Evolutionary conservation across 2,329 filamentous ascomycete genomes (phyloP).

Genomic region (Ophiocordyceps robertsii): DNA sequence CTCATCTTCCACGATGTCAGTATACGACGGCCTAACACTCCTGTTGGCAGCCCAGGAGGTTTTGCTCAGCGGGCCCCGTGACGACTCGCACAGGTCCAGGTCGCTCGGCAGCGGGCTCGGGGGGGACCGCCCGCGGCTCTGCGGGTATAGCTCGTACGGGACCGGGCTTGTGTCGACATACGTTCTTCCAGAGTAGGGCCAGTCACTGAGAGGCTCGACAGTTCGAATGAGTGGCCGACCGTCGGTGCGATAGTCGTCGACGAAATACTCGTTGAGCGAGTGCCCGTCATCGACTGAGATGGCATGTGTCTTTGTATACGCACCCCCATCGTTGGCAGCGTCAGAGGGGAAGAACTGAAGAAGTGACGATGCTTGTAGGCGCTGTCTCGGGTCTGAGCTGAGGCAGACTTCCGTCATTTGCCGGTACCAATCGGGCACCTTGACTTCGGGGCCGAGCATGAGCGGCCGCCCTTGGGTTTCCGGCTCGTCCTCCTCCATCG

Average conservation of each 20-base stretch:
- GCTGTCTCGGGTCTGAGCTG: slow-evolving; percentile 55
- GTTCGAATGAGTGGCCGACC: slow-evolving; percentile 23
- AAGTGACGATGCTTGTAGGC: slow-evolving; percentile 61
- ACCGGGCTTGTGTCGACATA: slow-evolving; percentile 21
- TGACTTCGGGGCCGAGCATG: slow-evolving; percentile 38
- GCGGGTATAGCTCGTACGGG: slow-evolving; percentile 29
- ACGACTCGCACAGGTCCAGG: slow-evolving; percentile 20
- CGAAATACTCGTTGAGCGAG: slow-evolving; percentile 23
- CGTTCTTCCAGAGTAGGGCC: slow-evolving; percentile 26
- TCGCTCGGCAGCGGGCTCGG: slow-evolving; percentile 35
- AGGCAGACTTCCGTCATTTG: slow-evolving; percentile 66
- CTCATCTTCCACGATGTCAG: slow-evolving; percentile 16
- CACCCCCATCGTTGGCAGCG: slow-evolving; percentile 5
- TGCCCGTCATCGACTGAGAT: slow-evolving; percentile 27
- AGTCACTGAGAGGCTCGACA: slow-evolving; percentile 27
- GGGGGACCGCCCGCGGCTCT: slow-evolving; percentile 38
- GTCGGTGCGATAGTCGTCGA: slow-evolving; percentile 19
- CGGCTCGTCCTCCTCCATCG: slow-evolving; percentile 78
- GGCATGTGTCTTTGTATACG: slow-evolving; percentile 13
- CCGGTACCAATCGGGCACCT: slow-evolving; percentile 69
- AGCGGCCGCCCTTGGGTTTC: slow-evolving; percentile 66
- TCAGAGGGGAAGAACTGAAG: slow-evolving; percentile 50
- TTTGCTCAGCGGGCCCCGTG: slow-evolving; percentile 13
- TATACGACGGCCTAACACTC: slow-evolving; percentile 25
- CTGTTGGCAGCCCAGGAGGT: slow-evolving; percentile 24